Percentiles rank a stretch among this genome's conserved stretches.
These are phyloP conservation scores for Claviceps purpurea DNA, from an alignment of 2,329 filamentous ascomycete genomes.

Conservation along the genomic window DNA sequence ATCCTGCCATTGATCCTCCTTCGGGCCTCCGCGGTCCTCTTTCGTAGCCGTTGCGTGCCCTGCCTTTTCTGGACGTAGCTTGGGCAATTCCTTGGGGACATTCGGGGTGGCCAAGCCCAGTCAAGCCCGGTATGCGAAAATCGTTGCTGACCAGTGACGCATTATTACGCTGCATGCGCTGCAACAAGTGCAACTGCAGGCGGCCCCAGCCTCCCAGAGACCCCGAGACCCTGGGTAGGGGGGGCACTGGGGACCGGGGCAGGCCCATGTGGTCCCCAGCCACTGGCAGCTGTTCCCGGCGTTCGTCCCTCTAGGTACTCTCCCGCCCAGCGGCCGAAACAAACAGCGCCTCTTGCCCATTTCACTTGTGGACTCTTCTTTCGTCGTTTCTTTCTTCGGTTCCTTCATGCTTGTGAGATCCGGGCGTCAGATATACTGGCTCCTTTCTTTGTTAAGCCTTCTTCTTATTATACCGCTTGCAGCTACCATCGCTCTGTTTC, in stretches of 20 bases:
- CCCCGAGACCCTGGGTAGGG: background rate
- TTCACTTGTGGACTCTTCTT: background rate
- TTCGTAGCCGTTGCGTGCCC: background rate
- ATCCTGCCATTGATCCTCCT: background rate
- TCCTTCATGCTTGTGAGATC: background rate
- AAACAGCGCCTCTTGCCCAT: background rate
- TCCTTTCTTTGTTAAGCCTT: background rate
- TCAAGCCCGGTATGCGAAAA: background rate
- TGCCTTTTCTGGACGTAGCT: background rate
- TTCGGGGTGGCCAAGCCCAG: too few species aligned
- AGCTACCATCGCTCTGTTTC: background rate
- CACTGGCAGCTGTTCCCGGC: background rate
- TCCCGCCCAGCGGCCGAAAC: background rate
- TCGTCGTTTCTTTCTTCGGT: background rate
- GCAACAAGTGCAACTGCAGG: background rate
- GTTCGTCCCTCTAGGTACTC: background rate
- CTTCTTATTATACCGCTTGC: background rate
- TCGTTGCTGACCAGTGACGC: background rate
- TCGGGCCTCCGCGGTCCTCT: background rate
- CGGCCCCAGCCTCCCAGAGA: background rate
- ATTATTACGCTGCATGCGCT: background rate
- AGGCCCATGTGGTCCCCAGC: background rate
- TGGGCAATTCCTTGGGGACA: background rate
- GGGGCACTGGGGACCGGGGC: background rate
- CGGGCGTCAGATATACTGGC: background rate